Base-by-base conservation (phyloP, 2,329 filamentous ascomycete genomes). In the Esteya vermicola region DNA sequence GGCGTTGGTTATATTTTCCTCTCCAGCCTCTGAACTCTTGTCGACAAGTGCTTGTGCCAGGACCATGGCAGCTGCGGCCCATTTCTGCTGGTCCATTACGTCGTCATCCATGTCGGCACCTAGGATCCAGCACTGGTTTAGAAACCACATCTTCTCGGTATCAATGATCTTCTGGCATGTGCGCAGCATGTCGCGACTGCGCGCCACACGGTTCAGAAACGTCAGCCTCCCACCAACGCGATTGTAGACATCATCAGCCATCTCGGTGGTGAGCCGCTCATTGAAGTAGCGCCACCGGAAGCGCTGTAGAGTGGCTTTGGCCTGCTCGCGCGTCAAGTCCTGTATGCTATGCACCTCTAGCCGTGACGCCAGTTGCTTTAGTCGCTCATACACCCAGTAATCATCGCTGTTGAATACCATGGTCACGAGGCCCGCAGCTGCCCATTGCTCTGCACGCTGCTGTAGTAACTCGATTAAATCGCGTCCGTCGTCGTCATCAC, bases 351-450 rank as follows among this genome's bases (percentile, higher is more conserved):
- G 79, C 5, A 98, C 82, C 54, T 95, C 88, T 85, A 98, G 93
- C 34, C 91, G 77, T 2, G 88, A 94, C 4, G 86, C 85, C 43
- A 94, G 80, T 56, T 85, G 80, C 65, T 95, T 95, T 39, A 98
- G 64, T 13, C 88, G 75, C 58, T 98, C 91, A 52, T 95, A 96
- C 1, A 98, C 83, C 91, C 91, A 98, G 61, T 94, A 98, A 56
- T 96, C 91, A 58, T 98, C 91, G 40, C 79, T 88, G 60, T 95
- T 96, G 63, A 98, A 86, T 26, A 98, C 78, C 67, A 85, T 74
- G 1, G 91, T 96, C 23, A 93, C 84, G 9, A 98, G 70, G 48
- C 85, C 89, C 18, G 83, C 77, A 2, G 89, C 91, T 2, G 91
- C 89, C 91, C 91, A 98, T 57, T 91, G 83, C 59, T 98, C 91